phyloP scores from a whole-genome alignment of 2,329 filamentous ascomycete species.

The Zymoseptoria tritici region DNA sequence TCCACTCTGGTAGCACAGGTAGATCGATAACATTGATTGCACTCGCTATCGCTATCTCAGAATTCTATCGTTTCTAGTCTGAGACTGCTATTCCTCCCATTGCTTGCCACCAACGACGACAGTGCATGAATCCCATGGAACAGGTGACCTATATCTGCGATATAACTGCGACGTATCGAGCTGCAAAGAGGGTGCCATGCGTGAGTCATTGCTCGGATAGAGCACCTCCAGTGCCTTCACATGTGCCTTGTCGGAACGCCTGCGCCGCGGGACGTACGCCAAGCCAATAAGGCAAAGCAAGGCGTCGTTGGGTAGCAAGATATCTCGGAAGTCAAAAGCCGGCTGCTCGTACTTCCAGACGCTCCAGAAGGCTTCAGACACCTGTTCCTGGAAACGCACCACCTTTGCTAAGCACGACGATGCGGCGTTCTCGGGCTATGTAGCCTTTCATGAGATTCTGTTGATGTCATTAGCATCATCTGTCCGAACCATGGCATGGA shows the following conservation, averaged over 20 bases:
- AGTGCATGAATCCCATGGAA: not conserved
- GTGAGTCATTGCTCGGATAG: not conserved
- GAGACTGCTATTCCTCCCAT: not conserved
- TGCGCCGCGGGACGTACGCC: not conserved
- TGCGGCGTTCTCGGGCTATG: conserved; percentile 81
- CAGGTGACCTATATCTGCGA: not conserved
- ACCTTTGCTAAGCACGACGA: conserved; percentile 80
- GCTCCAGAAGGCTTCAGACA: conserved; percentile 34
- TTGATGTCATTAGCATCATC: conserved; percentile 5
- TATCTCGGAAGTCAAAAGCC: not conserved
- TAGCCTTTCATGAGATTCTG: conserved; percentile 97
- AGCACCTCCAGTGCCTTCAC: not conserved
- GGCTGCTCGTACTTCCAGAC: not conserved
- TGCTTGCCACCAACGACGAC: not conserved
- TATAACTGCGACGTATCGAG: not conserved
- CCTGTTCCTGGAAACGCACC: conserved; percentile 92
- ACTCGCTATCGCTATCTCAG: not conserved
- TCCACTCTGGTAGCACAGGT: not conserved
- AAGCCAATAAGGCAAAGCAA: not conserved
- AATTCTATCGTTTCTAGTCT: not conserved
- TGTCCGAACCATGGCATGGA: not conserved
- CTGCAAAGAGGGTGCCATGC: not conserved
- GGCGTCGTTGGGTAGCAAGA: not conserved
- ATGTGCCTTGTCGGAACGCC: not conserved
- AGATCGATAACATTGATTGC: conserved; percentile 2